These are phyloP conservation scores for Rhizopogon vinicolor DNA, from an alignment of 768 basidiomycete genomes.

Conservation along the genomic window DNA sequence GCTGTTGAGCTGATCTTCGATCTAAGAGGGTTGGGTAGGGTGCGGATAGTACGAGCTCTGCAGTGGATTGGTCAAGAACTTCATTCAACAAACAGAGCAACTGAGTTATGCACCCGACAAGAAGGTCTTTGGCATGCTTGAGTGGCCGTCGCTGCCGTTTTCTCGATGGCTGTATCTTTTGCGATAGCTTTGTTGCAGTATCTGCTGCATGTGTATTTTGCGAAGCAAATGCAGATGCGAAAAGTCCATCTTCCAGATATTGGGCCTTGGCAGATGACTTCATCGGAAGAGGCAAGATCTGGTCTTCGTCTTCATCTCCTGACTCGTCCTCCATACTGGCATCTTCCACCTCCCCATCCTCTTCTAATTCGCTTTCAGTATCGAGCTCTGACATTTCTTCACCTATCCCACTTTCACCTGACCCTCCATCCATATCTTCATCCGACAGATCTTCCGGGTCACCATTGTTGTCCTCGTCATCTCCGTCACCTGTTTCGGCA, in stretches of 20 bases:
- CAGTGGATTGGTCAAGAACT: constrained; percentile 3
- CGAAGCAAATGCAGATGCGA: constrained; percentile 49
- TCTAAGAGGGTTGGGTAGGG: constrained; percentile 29
- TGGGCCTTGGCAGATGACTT: constrained; percentile 31
- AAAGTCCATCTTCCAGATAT: constrained; percentile 66
- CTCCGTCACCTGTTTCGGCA: constrained; percentile 15
- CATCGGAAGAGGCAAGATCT: not conserved
- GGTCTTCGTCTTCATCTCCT: constrained; percentile 1
- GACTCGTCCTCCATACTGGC: constrained; percentile 15
- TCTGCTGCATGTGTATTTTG: constrained; percentile 15
- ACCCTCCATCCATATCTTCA: constrained; percentile 7
- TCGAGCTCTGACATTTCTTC: constrained; percentile 7
- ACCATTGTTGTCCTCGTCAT: constrained; percentile 15
- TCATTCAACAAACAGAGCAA: not conserved
- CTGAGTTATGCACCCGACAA: constrained; percentile 44
- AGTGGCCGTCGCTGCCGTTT: constrained; percentile 29
- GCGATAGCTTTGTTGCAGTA: constrained; percentile 15
- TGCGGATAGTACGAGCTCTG: constrained; percentile 53
- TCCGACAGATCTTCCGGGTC: constrained; percentile 9
- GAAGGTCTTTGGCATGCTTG: constrained; percentile 41
- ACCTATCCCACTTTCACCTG: constrained; percentile 14
- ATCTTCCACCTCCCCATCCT: constrained; percentile 13
- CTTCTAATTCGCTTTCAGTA: constrained; percentile 4
- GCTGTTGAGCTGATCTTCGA: constrained; percentile 31
- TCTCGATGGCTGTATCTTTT: constrained; percentile 11